These are phyloP conservation scores for Sherardia arvensis DNA, from an alignment of 257 asterid species.

Conservation along the genomic window DNA sequence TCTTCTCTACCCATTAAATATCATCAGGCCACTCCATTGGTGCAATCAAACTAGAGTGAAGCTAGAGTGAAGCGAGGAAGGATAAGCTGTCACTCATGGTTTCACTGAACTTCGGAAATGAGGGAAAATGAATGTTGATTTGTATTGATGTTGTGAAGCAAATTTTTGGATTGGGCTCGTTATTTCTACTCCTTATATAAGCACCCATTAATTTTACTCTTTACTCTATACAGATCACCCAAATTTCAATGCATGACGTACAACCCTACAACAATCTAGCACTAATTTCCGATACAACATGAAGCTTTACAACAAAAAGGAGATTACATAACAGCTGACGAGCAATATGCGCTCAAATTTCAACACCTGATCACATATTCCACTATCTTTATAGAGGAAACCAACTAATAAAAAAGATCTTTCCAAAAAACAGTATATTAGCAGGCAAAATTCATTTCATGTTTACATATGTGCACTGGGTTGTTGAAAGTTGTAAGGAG, in stretches of 20 bases:
- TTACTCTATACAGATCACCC: too few relatives aligned
- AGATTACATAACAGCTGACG: too few relatives aligned
- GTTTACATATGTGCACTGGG: slow-evolving; percentile 15
- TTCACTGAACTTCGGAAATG: too few relatives aligned
- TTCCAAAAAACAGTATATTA: not conserved
- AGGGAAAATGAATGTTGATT: not conserved
- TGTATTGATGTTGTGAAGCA: not conserved
- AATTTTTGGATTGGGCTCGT: too few relatives aligned
- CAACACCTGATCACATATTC: not conserved
- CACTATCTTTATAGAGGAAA: not conserved
- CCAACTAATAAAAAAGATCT: not conserved
- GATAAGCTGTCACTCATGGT: not conserved
- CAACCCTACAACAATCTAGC: too few relatives aligned
- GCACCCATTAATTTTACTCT: not conserved
- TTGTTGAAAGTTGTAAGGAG: slow-evolving; percentile 18
- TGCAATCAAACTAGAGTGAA: not conserved
- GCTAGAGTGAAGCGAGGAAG: not conserved
- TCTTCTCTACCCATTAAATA: too few relatives aligned
- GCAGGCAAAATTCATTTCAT: not conserved
- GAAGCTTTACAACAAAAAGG: too few relatives aligned
- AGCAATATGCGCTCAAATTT: not conserved
- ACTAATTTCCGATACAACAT: not conserved
- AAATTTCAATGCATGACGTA: too few relatives aligned
- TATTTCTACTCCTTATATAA: too few relatives aligned
- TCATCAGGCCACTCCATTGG: not conserved